Evolutionary conservation across 2,329 filamentous ascomycete species (phyloP), one percentile per base, ranked within the genome.

Genomic region (Calonectria multiphialidica): DNA sequence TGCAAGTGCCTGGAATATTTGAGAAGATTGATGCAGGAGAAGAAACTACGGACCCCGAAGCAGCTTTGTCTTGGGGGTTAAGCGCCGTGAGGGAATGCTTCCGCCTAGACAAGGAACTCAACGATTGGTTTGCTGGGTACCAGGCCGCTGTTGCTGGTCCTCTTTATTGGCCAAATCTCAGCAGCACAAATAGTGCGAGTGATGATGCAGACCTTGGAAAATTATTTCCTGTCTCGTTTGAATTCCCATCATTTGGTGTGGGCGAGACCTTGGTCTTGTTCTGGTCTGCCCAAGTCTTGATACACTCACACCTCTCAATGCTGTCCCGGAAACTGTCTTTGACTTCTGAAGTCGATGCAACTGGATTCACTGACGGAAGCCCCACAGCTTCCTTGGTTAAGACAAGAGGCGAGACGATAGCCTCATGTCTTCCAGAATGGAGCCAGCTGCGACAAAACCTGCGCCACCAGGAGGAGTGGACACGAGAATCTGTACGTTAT

Each of bases 201-300:
- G 70, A 72, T 25, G 28, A 18, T 28, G 12, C 5, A 1, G 59
- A 53, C 4, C 66, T 68, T 16, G 70, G 70, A 9, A 72, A 69
- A 21, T 5, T 55, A 61, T 72, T 72, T 18, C 65, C 66, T 21
- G 59, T 72, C 1, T 69, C 66, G 10, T 44, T 72, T 18, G 33
- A 50, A 25, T 72, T 72, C 18, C 66, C 47, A 8, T 50, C 49
- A 16, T 72, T 65, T 59, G 44, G 16, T 13, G 61, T 72, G 6
- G 70, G 44, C 3, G 70, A 72, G 55, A 69, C 66, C 18, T 28
- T 72, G 61, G 18, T 65, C 7, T 53, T 72, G 21, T 69, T 61
- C 33, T 72, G 70, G 70, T 65, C 70, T 8, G 42, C 62, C 5
- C 30, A 44, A 47, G 59, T 66, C 57, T 61, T 72, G 7, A 9